Evolutionary conservation across 768 basidiomycete species (phyloP).

Genomic region (Mycena alexandri): DNA sequence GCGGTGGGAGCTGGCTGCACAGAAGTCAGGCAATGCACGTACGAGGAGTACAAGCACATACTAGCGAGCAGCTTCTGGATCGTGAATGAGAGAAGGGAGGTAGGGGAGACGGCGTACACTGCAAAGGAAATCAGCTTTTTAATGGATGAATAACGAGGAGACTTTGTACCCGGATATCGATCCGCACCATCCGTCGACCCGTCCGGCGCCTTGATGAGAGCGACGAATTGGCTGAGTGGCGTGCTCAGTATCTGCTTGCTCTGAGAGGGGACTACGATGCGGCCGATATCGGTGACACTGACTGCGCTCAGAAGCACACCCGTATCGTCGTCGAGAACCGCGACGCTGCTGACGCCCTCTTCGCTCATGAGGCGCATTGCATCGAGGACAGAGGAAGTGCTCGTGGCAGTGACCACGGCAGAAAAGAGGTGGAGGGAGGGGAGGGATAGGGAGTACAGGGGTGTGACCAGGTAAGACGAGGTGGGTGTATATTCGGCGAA

Average conservation of each 20-base stretch:
- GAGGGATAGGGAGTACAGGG: constrained; percentile 67
- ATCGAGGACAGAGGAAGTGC: constrained; percentile 75
- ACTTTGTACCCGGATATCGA: constrained; percentile 71
- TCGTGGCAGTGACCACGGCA: constrained; percentile 73
- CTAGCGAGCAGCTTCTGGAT: constrained; percentile 88
- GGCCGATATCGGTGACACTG: constrained; percentile 84
- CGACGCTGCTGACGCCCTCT: constrained; percentile 86
- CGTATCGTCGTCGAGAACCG: constrained; percentile 76
- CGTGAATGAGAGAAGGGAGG: constrained; percentile 74
- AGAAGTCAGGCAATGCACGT: neutral
- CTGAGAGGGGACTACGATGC: constrained; percentile 86
- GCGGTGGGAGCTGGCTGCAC: constrained; percentile 80
- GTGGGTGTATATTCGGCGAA: constrained; percentile 68
- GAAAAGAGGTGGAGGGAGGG: constrained; percentile 75
- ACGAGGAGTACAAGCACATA: constrained; percentile 52
- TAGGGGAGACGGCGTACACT: constrained; percentile 84
- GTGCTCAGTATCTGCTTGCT: constrained; percentile 82
- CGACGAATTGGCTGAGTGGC: constrained; percentile 77
- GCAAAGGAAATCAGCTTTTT: constrained; percentile 1
- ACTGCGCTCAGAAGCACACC: constrained; percentile 79
- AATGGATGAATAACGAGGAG: neutral
- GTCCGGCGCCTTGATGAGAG: constrained; percentile 81
- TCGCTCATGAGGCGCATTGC: constrained; percentile 91
- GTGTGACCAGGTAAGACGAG: constrained; percentile 60
- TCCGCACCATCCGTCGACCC: constrained; percentile 86